These are phyloP conservation scores for Fusarium foetens DNA, from an alignment of 2,329 filamentous ascomycete genomes.

Conservation along the genomic window DNA sequence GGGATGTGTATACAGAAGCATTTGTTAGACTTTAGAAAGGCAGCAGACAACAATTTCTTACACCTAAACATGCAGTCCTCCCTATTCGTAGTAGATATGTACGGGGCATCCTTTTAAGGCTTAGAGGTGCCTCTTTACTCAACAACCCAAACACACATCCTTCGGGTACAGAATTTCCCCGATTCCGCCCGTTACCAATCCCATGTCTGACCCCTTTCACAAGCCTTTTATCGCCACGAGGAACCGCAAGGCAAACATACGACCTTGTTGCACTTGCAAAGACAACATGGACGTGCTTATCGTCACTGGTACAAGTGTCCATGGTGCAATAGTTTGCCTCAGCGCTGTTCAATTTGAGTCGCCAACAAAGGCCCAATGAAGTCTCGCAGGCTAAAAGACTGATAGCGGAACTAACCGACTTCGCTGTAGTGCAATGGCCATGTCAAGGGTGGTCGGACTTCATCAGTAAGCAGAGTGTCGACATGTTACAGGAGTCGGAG, in stretches of 20 bases:
- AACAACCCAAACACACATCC: background rate
- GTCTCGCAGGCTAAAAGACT: background rate
- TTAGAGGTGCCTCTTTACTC: background rate
- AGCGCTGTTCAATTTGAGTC: background rate
- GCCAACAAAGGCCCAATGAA: background rate
- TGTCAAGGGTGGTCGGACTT: background rate
- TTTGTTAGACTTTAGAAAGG: background rate
- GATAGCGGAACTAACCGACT: background rate
- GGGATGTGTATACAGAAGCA: background rate
- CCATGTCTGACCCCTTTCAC: fast-evolving
- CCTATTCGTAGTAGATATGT: fast-evolving
- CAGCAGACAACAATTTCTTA: fast-evolving
- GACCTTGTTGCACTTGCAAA: background rate
- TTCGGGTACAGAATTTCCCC: fast-evolving
- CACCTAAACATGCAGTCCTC: background rate
- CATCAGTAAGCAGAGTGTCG: background rate
- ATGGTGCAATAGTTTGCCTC: background rate
- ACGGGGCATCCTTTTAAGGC: background rate
- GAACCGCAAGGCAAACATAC: no score
- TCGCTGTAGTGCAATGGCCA: background rate
- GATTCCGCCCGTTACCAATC: no score
- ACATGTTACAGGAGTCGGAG: background rate
- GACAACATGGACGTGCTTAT: background rate
- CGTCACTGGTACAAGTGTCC: background rate
- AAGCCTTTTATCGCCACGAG: background rate